Evolutionary conservation across 352 stramenopile species (phyloP).

Genomic region (Pythium vanterpoolii): DNA sequence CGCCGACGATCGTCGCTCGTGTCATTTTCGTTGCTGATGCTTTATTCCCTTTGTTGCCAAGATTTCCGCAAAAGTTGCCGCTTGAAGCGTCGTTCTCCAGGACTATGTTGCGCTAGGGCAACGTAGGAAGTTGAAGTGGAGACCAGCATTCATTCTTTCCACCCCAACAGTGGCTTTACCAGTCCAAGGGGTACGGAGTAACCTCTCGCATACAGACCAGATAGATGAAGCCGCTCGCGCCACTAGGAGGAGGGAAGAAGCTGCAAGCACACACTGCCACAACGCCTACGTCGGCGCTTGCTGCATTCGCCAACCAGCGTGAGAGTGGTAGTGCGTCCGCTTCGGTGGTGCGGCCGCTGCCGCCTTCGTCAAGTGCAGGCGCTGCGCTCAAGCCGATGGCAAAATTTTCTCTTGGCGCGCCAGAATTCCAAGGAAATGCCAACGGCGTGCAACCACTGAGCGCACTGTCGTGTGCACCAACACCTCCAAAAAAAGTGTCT

Average conservation of each 20-base stretch:
- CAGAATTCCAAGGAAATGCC: background rate
- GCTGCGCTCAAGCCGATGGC: background rate
- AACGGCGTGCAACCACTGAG: background rate
- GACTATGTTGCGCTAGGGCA: slow-evolving; percentile 7
- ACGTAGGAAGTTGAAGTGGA: slow-evolving; percentile 10
- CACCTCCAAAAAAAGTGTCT: background rate
- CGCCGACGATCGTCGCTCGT: slow-evolving; percentile 7
- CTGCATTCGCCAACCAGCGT: background rate
- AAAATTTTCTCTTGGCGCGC: background rate
- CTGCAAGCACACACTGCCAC: background rate
- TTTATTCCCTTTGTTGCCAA: no score
- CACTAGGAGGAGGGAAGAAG: background rate
- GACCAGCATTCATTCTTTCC: slow-evolving; percentile 9
- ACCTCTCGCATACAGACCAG: background rate
- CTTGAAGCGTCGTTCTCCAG: background rate
- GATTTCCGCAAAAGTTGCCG: no score
- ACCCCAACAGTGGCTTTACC: background rate
- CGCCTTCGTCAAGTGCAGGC: background rate
- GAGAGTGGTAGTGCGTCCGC: background rate
- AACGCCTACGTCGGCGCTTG: background rate
- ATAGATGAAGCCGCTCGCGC: slow-evolving; percentile 8
- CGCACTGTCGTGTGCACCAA: background rate
- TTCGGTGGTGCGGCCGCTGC: background rate
- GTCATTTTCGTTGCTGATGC: slow-evolving; percentile 1
- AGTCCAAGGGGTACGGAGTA: background rate